Evolutionary conservation across 2,329 filamentous ascomycete genomes (phyloP).

Genomic region (Dactylellina sp.): DNA sequence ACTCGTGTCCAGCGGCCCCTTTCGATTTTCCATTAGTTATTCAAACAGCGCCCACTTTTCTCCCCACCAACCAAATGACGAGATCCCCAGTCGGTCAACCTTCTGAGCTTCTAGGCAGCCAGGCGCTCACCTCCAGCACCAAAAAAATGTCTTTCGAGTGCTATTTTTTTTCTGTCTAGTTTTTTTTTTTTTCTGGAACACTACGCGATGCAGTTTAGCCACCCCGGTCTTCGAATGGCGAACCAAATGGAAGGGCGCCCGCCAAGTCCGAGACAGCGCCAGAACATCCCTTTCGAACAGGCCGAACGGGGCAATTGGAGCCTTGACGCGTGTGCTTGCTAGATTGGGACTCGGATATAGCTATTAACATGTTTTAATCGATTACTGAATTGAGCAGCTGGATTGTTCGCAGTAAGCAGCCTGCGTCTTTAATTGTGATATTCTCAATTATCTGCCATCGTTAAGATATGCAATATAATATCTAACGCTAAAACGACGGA

Average conservation of each 20-base stretch:
- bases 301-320: constrained; percentile 51
- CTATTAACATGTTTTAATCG: constrained; percentile 46
- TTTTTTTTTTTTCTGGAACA: constrained; percentile 49
- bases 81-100: constrained; percentile 31
- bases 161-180: no score
- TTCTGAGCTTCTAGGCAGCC: constrained; percentile 43
- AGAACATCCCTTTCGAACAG: constrained; percentile 2
- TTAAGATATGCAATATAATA: constrained; percentile 27
- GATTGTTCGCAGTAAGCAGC: constrained; percentile 31
- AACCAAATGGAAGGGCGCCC: constrained; percentile 19
- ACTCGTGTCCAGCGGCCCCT: constrained; percentile 40
- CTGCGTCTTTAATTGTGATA: constrained; percentile 23
- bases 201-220: constrained; percentile 53
- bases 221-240: constrained; percentile 25
- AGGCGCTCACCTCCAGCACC: constrained; percentile 39
- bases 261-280: constrained; percentile 51
- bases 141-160: constrained; percentile 31
- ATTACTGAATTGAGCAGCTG: constrained; percentile 50
- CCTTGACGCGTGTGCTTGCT: constrained; percentile 52
- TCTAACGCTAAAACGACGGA: constrained; percentile 31
- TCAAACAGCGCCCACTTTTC: constrained; percentile 6
- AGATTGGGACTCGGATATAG: constrained; percentile 38
- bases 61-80: constrained; percentile 38
- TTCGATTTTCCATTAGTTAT: constrained; percentile 1
- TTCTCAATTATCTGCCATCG: constrained; percentile 3